Conservation (phyloP, 176 grass and related monocot genomes). For the Oropetium thomaeum region DNA sequence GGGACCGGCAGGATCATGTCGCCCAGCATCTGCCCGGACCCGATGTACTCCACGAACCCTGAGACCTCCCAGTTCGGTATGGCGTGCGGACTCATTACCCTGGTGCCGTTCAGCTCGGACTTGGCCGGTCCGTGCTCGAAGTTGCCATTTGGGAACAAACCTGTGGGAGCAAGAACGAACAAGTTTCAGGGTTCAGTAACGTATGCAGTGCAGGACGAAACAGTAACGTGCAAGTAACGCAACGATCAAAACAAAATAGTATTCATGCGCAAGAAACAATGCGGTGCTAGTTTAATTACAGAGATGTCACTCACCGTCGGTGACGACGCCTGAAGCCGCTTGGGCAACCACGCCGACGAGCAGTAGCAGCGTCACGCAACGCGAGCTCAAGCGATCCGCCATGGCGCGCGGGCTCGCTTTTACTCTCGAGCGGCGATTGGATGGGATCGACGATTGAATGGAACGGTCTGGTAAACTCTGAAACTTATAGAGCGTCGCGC, state of each 20-base stretch:
- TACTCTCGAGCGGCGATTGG: not conserved
- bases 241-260: not conserved
- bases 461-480: not conserved
- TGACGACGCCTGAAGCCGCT: conserved; percentile 13
- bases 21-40: conserved; percentile 35
- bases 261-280: not conserved
- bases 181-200: not conserved
- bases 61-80: conserved; percentile 42
- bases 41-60: conserved; percentile 62
- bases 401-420: not conserved
- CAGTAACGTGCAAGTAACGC: not conserved
- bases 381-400: not conserved
- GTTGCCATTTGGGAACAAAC: conserved; percentile 41
- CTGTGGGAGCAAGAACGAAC: not conserved
- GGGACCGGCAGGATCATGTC: conserved; percentile 54
- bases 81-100: conserved; percentile 5
- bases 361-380: not conserved
- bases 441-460: not conserved
- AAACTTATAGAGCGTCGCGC: not conserved
- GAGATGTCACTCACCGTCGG: conserved; percentile 39
- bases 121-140: conserved; percentile 33
- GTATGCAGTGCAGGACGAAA: not conserved
- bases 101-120: conserved; percentile 36
- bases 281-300: not conserved
- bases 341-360: conserved; percentile 8